phyloP scores from a whole-genome alignment of 306 rosid genomes.

The Ammopiptanthus mongolicus region DNA sequence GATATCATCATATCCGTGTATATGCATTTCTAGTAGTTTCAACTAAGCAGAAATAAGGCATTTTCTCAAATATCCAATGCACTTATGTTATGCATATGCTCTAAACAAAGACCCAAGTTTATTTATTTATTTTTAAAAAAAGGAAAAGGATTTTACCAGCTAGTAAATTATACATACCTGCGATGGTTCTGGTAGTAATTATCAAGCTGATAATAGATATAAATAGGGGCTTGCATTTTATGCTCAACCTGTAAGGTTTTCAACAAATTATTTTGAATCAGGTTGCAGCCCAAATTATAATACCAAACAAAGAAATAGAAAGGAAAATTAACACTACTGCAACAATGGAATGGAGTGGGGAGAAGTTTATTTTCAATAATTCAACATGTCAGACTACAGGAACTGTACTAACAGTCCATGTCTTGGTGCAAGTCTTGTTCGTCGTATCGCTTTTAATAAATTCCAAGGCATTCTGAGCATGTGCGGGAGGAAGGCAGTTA shows the following conservation, averaged over 20 bases:
- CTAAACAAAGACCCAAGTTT: background rate
- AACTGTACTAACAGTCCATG: slow-evolving; percentile 49
- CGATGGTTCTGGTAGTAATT: slow-evolving; percentile 89
- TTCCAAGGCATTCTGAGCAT: slow-evolving; percentile 20
- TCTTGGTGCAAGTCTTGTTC: slow-evolving; percentile 64
- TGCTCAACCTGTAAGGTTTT: slow-evolving; percentile 50
- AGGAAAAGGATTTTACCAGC: background rate
- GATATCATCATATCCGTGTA: background rate
- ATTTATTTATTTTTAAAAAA: background rate
- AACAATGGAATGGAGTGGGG: background rate
- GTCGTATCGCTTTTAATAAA: slow-evolving; percentile 46
- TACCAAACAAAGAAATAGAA: background rate
- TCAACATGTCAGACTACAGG: background rate
- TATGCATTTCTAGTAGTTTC: background rate
- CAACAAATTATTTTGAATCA: slow-evolving; percentile 3
- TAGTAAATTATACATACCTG: slow-evolving; percentile 37
- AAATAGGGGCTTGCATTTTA: slow-evolving; percentile 71
- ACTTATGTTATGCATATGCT: background rate
- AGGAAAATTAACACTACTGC: background rate
- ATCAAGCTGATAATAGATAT: slow-evolving; percentile 76
- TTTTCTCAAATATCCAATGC: background rate
- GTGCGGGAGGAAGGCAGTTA: slow-evolving; percentile 45
- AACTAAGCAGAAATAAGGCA: background rate
- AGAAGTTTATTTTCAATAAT: background rate
- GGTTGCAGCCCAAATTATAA: background rate